Evolutionary conservation across 108 stramenopile genomes (phyloP).

Genomic region (Schizochytrium sp.): DNA sequence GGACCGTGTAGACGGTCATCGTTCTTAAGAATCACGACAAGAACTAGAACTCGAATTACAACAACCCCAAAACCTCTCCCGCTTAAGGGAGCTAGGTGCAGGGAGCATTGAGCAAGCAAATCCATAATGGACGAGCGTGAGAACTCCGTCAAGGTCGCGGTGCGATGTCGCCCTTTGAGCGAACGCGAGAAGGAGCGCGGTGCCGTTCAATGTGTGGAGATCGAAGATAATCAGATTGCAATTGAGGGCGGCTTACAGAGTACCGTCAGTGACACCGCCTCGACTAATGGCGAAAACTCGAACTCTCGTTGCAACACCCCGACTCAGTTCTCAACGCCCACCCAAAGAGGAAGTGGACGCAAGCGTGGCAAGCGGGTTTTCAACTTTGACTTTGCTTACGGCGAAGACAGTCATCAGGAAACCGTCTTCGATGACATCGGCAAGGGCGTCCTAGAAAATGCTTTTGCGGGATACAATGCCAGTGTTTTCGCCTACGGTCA

Average conservation of each 20-base stretch:
- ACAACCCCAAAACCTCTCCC: too few species aligned
- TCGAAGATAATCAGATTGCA: conserved; percentile 23
- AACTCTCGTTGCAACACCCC: neutral
- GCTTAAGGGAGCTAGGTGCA: too few species aligned
- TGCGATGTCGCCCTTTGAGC: conserved; percentile 60
- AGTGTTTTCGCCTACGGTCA: conserved; percentile 67
- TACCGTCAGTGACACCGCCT: neutral
- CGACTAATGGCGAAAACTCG: neutral
- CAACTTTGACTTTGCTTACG: conserved; percentile 41
- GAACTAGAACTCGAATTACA: too few species aligned
- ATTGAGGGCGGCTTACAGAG: neutral
- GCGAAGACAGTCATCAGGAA: conserved; percentile 2
- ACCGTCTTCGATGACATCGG: conserved; percentile 28
- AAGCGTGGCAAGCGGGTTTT: conserved; percentile 17
- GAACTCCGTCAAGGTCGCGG: conserved; percentile 53
- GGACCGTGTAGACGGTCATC: too few species aligned
- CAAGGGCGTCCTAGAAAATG: conserved; percentile 7
- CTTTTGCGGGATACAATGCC: conserved; percentile 60
- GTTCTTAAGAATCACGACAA: too few species aligned
- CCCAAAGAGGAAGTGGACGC: conserved; percentile 31
- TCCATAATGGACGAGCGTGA: neutral
- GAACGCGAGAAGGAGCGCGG: conserved; percentile 23
- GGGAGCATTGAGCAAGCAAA: too few species aligned
- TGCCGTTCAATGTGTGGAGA: conserved; percentile 45
- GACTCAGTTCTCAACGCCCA: neutral